phyloP scores from a whole-genome alignment of 1,284 basidiomycete genomes.

The Phylloboletellus chloephorus region DNA sequence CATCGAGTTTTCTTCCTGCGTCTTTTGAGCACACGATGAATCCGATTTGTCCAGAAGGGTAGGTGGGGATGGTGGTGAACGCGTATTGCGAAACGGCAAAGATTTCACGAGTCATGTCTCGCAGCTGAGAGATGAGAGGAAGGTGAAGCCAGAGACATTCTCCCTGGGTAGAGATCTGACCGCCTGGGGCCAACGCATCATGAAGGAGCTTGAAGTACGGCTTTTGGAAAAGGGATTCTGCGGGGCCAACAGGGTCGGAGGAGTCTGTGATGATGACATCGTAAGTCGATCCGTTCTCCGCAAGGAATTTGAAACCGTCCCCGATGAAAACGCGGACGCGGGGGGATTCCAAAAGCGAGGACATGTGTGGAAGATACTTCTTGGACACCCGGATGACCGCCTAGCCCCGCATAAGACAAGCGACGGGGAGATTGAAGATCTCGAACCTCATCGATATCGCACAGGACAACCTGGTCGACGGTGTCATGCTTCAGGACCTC shows the following conservation, averaged over 20 bases:
- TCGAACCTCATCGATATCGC: conserved; percentile 93
- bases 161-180: conserved; percentile 94
- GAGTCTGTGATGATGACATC: conserved; percentile 99
- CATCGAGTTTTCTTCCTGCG: conserved; percentile 61
- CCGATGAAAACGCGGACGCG: conserved; percentile 89
- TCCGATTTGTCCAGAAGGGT: conserved; percentile 96
- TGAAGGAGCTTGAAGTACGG: conserved; percentile 95
- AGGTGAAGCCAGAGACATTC: conserved; percentile 97
- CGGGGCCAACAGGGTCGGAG: conserved; percentile 96
- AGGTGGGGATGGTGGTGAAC: conserved; percentile 95
- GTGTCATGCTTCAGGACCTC: conserved; percentile 94
- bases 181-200: conserved; percentile 84
- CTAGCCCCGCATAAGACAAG: conserved; percentile 34
- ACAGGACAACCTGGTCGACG: conserved; percentile 91
- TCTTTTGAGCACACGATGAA: conserved; percentile 91
- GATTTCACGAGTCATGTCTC: conserved; percentile 67
- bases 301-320: conserved; percentile 96
- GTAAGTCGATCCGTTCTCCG: conserved; percentile 85
- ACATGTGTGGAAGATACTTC: conserved; percentile 92
- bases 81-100: conserved; percentile 91
- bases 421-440: background rate
- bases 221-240: conserved; percentile 92
- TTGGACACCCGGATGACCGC: conserved; percentile 96
- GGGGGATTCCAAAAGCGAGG: conserved; percentile 75
- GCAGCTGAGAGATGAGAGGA: conserved; percentile 78